Evolutionary conservation across 371 early-diverging fungal genomes (phyloP).

Genomic region (Sporodiniella umbellata): DNA sequence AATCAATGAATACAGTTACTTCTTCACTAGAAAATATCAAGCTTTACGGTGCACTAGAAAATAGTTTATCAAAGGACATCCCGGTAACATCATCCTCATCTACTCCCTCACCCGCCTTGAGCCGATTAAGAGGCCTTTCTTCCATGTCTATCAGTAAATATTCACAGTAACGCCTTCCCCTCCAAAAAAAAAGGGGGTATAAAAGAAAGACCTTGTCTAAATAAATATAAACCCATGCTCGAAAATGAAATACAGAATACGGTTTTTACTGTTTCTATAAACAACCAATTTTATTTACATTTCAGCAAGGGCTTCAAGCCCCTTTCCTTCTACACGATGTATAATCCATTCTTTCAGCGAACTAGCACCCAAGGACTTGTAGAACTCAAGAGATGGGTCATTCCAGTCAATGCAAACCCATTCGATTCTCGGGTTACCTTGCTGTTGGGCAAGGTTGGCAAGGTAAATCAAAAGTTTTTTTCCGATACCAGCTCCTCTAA

Average conservation of each 20-base stretch:
- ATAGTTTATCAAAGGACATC: not conserved
- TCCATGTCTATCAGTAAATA: conserved; percentile 5
- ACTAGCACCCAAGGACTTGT: conserved; percentile 58
- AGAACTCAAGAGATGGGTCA: conserved; percentile 59
- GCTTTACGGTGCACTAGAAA: not conserved
- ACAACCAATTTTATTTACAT: conserved; percentile 17
- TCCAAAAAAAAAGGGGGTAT: too few species aligned
- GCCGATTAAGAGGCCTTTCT: conserved; percentile 12
- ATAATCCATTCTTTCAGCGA: conserved; percentile 69
- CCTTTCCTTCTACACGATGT: conserved; percentile 59
- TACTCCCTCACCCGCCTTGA: conserved; percentile 12
- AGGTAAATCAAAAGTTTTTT: conserved; percentile 64
- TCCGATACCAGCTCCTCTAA: conserved; percentile 73
- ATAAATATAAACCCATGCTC: not conserved
- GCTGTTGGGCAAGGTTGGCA: conserved; percentile 60
- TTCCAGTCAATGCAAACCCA: conserved; percentile 69
- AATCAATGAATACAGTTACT: conserved; percentile 1
- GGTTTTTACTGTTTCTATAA: not conserved
- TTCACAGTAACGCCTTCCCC: not conserved
- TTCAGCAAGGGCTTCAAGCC: conserved; percentile 50
- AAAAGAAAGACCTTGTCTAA: too few species aligned
- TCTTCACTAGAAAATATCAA: conserved; percentile 3
- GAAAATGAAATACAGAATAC: not conserved
- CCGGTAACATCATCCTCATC: not conserved
- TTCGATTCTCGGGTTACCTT: conserved; percentile 72